phyloP scores from a whole-genome alignment of 2,329 filamentous ascomycete genomes.

The Aspergillus quadrilineatus region DNA sequence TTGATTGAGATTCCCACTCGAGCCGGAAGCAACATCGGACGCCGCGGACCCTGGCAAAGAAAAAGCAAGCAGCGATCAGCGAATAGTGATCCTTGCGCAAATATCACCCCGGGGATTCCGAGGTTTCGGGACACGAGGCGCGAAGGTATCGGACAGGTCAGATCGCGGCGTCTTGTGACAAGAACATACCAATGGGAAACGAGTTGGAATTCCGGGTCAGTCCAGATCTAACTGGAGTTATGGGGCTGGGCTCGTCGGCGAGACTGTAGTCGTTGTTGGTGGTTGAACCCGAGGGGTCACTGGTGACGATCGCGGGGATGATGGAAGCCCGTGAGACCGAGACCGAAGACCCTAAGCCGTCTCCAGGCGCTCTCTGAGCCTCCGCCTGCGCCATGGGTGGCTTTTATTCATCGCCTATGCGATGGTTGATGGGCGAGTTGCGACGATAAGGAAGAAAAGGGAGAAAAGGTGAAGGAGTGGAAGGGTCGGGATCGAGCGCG shows the following conservation, averaged over 20 bases:
- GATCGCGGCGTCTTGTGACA: conserved; percentile 3
- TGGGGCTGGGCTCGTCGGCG: conserved; percentile 14
- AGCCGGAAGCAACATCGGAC: conserved; percentile 34
- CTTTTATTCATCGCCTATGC: conserved; percentile 12
- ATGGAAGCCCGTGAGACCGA: conserved; percentile 26
- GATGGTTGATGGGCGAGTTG: not conserved
- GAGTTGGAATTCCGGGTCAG: conserved; percentile 22
- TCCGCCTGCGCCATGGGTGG: conserved; percentile 36
- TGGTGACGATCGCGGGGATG: conserved; percentile 28
- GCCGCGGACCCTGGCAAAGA: conserved; percentile 25
- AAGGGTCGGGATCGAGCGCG: conserved; percentile 5
- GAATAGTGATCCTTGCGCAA: conserved; percentile 10
- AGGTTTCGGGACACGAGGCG: not conserved
- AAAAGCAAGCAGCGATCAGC: conserved; percentile 12
- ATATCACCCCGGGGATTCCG: conserved; percentile 7
- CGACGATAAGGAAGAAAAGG: not conserved
- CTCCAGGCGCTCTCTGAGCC: conserved; percentile 28
- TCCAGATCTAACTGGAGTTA: conserved; percentile 12
- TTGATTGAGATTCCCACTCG: conserved; percentile 23
- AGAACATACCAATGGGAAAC: conserved; percentile 29
- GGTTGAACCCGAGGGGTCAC: conserved; percentile 21
- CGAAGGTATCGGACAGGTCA: conserved; percentile 9
- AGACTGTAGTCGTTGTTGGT: conserved; percentile 14
- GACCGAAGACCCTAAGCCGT: conserved; percentile 17
- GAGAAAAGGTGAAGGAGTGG: conserved; percentile 3